These are phyloP conservation scores for Chlamydomonas incerta DNA, from an alignment of 139 green algal genomes.

Conservation along the genomic window DNA sequence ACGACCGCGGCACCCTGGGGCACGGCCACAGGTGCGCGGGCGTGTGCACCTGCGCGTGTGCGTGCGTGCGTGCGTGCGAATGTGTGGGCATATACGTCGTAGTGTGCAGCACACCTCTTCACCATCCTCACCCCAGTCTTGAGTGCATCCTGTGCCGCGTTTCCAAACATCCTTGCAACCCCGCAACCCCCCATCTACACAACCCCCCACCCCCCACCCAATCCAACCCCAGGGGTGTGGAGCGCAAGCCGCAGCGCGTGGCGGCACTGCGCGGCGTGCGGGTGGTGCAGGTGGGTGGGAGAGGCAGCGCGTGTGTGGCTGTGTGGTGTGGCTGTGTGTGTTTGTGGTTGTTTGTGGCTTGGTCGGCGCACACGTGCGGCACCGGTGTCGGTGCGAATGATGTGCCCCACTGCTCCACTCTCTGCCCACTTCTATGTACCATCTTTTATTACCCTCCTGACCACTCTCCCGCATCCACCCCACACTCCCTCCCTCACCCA, in stretches of 20 bases:
- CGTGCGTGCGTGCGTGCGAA: too few species aligned
- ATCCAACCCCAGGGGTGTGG: neutral
- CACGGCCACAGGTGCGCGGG: conserved; percentile 70
- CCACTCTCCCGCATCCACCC: neutral
- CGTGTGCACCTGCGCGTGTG: too few species aligned
- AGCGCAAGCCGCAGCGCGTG: conserved; percentile 75
- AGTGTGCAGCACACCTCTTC: too few species aligned
- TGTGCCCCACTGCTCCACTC: too few species aligned
- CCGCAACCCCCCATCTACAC: too few species aligned
- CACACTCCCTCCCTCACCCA: neutral
- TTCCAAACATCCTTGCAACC: too few species aligned
- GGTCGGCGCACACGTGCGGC: too few species aligned
- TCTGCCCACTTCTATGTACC: too few species aligned
- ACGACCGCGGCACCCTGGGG: conserved; percentile 86
- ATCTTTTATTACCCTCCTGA: neutral
- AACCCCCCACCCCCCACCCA: too few species aligned
- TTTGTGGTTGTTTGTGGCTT: neutral
- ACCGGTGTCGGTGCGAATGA: neutral
- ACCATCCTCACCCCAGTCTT: too few species aligned
- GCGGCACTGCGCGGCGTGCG: conserved; percentile 68
- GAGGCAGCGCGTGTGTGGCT: neutral
- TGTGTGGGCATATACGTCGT: too few species aligned
- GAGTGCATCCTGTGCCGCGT: too few species aligned
- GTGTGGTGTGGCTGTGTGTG: neutral
- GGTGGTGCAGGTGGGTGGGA: conserved; percentile 66